Conservation (phyloP, 2,329 filamentous ascomycete genomes). For the Cladorrhinum sp. region DNA sequence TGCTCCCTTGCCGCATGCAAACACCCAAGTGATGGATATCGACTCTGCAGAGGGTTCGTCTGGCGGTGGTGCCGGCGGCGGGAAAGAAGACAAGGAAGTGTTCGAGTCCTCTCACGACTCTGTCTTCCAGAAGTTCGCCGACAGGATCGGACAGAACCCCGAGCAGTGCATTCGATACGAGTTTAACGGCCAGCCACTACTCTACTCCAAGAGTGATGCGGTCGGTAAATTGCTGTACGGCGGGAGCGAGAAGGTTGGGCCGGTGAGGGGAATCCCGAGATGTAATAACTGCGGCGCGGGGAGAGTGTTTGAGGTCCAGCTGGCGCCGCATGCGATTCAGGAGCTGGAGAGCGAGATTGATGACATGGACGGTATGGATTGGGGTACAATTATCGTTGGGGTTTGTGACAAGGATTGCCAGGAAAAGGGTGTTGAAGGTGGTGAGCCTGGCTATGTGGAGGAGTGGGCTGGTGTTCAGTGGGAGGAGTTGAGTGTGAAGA, state of each 20-base stretch:
- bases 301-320: constrained; percentile 85
- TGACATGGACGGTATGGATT: constrained; percentile 87
- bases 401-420: constrained; percentile 81
- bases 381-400: constrained; percentile 87
- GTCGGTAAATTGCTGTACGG: constrained; percentile 63
- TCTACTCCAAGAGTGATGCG: constrained; percentile 76
- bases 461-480: constrained; percentile 99
- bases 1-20: constrained; percentile 45
- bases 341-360: constrained; percentile 78
- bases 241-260: constrained; percentile 21
- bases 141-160: constrained; percentile 73
- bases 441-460: constrained; percentile 75
- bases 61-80: constrained; percentile 30
- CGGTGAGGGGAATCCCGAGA: constrained; percentile 58
- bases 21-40: constrained; percentile 49
- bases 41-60: constrained; percentile 34
- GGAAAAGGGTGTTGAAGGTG: constrained; percentile 54
- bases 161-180: constrained; percentile 82
- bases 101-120: constrained; percentile 75
- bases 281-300: constrained; percentile 73
- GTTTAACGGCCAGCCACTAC: constrained; percentile 66
- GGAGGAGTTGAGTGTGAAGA: constrained; percentile 65
- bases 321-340: constrained; percentile 85
- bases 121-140: constrained; percentile 77
- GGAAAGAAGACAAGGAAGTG: constrained; percentile 64